A percentile compares a stretch with the other conserved stretches of the same genome.
phyloP scores from a whole-genome alignment of 495 filamentous ascomycete genomes.

The Lineolata rhizophorae region DNA sequence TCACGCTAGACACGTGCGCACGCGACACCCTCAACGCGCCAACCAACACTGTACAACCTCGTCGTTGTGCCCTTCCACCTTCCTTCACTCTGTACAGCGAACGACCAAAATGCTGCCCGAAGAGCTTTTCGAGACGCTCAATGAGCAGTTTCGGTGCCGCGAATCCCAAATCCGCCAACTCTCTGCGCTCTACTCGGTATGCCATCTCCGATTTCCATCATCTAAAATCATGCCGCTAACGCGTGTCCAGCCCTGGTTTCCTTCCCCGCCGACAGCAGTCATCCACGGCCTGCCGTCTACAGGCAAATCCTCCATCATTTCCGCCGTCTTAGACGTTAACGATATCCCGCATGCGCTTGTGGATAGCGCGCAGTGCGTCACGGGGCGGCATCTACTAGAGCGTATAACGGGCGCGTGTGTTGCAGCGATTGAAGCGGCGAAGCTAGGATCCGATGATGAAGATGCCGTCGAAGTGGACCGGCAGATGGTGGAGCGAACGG shows the following conservation, averaged over 20 bases:
- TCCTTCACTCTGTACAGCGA: too few species aligned
- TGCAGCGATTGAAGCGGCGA: constrained; percentile 12
- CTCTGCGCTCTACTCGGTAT: constrained; percentile 11
- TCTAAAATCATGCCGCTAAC: constrained; percentile 1
- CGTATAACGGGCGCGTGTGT: constrained; percentile 24
- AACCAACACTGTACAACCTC: too few species aligned
- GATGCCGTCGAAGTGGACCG: constrained; percentile 17
- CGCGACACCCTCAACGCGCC: too few species aligned
- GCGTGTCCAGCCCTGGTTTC: constrained; percentile 16
- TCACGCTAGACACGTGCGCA: too few species aligned
- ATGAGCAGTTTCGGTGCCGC: constrained; percentile 14
- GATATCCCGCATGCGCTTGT: constrained; percentile 45
- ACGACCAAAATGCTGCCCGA: too few species aligned
- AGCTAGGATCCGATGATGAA: constrained; percentile 24
- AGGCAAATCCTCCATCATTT: constrained; percentile 58
- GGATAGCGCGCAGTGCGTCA: constrained; percentile 69
- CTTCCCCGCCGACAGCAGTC: constrained; percentile 32
- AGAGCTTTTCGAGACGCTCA: constrained; percentile 9
- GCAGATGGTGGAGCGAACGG: constrained; percentile 34
- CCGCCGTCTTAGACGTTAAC: constrained; percentile 33
- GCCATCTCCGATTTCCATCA: constrained; percentile 1
- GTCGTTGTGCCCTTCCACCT: too few species aligned
- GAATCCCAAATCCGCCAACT: constrained; percentile 17
- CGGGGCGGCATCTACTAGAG: constrained; percentile 69
- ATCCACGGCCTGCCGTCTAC: constrained; percentile 81